Evolutionary conservation across 371 early-diverging fungal species (phyloP).

Genomic region (Mortierella sp.): DNA sequence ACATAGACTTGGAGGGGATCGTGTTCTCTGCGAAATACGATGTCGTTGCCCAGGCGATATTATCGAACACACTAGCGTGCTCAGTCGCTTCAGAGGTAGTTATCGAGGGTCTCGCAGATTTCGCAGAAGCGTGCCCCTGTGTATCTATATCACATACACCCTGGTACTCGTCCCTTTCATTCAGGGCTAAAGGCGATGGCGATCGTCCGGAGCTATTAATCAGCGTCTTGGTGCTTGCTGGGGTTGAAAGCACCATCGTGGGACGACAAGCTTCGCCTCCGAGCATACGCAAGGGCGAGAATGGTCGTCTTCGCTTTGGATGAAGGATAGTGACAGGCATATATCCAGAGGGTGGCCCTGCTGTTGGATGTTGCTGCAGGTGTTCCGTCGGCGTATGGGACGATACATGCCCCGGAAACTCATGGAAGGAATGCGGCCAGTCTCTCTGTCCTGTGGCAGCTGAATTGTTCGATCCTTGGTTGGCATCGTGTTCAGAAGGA

Average conservation of each 20-base stretch:
- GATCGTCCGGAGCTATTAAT: neutral
- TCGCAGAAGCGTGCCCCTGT: neutral
- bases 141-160: neutral
- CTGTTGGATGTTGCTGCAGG: neutral
- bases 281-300: neutral
- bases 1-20: no score
- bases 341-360: neutral
- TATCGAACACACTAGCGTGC: no score
- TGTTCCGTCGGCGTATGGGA: no score
- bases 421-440: no score
- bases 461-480: no score
- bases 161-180: neutral
- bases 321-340: neutral
- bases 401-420: no score
- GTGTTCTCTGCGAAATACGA: no score
- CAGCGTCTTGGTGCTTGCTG: neutral
- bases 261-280: neutral
- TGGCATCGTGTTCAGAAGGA: no score
- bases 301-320: neutral
- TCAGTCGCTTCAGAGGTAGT: no score
- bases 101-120: neutral
- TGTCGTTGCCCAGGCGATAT: no score
- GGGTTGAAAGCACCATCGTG: neutral
- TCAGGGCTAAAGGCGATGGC: constrained; percentile 9
- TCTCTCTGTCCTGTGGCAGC: no score